Conservation (phyloP, 768 basidiomycete genomes). For the Bullera alba region DNA sequence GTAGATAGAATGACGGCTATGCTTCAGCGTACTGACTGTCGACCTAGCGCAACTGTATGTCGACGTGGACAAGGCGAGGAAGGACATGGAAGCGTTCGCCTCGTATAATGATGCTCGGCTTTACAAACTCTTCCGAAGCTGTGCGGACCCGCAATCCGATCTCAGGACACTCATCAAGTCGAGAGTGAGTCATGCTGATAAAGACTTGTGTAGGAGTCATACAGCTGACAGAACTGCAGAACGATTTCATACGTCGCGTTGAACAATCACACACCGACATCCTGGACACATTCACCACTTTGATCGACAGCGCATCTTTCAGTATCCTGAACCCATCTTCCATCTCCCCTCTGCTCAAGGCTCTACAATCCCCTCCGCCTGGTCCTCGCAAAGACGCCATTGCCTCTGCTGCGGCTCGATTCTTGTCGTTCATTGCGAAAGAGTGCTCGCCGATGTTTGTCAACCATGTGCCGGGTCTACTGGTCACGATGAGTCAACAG, state of each 20-base stretch:
- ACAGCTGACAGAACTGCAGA: slow-evolving; percentile 48
- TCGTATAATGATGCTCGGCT: slow-evolving; percentile 76
- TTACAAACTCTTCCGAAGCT: slow-evolving; percentile 74
- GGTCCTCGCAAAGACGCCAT: slow-evolving; percentile 9
- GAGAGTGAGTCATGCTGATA: slow-evolving; percentile 51
- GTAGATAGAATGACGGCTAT: slow-evolving; percentile 6
- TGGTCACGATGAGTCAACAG: slow-evolving; percentile 60
- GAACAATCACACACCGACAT: slow-evolving; percentile 62
- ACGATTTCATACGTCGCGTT: slow-evolving; percentile 69
- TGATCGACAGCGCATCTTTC: slow-evolving; percentile 65
- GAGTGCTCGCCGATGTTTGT: slow-evolving; percentile 66
- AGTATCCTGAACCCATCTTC: slow-evolving; percentile 78
- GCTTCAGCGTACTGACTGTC: too few species aligned
- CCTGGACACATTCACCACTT: slow-evolving; percentile 59
- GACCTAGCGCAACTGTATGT: slow-evolving; percentile 47
- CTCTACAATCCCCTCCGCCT: slow-evolving; percentile 43
- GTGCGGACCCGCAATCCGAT: slow-evolving; percentile 77
- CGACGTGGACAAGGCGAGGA: slow-evolving; percentile 66
- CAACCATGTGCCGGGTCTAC: slow-evolving; percentile 66
- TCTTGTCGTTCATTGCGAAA: slow-evolving; percentile 58
- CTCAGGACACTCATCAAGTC: slow-evolving; percentile 72
- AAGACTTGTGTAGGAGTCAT: not conserved
- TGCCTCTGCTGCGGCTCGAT: slow-evolving; percentile 11
- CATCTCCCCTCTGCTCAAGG: slow-evolving; percentile 70
- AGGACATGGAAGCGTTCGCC: slow-evolving; percentile 76